A percentile compares a stretch with the other conserved stretches of the same genome.
These are phyloP conservation scores for Rhodotorula graminis DNA, from an alignment of 768 basidiomycete species.

Conservation along the genomic window DNA sequence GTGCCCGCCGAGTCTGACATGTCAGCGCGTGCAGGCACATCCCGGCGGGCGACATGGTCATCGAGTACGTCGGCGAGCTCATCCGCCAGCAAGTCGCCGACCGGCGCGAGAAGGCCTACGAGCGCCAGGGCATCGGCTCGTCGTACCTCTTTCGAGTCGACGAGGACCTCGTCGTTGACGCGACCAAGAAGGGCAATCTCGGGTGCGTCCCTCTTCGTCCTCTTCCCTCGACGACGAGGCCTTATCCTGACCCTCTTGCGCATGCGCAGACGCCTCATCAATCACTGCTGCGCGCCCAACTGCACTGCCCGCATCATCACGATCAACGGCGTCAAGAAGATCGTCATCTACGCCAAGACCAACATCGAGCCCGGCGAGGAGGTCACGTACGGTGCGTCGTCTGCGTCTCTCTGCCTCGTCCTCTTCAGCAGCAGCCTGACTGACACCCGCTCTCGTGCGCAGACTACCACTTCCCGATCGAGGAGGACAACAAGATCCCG, in stretches of 20 bases:
- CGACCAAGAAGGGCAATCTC: conserved; percentile 97
- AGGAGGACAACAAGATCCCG: conserved; percentile 70
- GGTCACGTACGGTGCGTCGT: conserved; percentile 85
- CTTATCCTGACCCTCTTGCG: conserved; percentile 11
- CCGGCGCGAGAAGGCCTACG: conserved; percentile 92
- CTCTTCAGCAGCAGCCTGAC: too few relatives aligned
- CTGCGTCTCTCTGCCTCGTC: neutral
- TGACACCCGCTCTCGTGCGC: neutral
- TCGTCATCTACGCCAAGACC: conserved; percentile 97
- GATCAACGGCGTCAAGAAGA: conserved; percentile 56
- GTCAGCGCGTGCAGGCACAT: conserved; percentile 50
- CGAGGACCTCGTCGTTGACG: conserved; percentile 95
- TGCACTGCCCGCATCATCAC: conserved; percentile 55
- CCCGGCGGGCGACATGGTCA: conserved; percentile 92
- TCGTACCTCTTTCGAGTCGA: conserved; percentile 97
- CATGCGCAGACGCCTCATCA: conserved; percentile 75
- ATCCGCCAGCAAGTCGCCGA: conserved; percentile 78
- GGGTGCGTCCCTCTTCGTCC: conserved; percentile 59
- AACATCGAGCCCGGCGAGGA: conserved; percentile 95
- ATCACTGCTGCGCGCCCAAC: conserved; percentile 91
- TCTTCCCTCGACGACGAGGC: neutral
- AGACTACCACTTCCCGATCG: conserved; percentile 99
- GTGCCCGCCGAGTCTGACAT: neutral
- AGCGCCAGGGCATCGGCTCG: conserved; percentile 93
- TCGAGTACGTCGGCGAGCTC: conserved; percentile 98